phyloP scores from a whole-genome alignment of 345 rosid species.

The Anastatica hierochuntica region DNA sequence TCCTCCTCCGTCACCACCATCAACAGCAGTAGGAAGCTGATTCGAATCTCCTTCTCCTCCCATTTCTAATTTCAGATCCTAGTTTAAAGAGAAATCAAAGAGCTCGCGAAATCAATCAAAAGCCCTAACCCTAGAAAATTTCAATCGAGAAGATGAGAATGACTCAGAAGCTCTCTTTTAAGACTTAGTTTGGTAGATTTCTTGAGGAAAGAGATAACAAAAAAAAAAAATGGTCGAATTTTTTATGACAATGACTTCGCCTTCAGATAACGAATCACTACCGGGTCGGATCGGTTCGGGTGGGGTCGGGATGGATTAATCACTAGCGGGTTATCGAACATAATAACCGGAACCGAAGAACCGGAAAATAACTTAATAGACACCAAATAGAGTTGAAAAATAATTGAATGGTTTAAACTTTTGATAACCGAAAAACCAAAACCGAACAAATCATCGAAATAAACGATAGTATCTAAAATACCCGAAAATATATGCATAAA shows the following conservation, averaged over 20 bases:
- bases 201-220: conserved; percentile 17
- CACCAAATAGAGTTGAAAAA: no score
- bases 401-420: no score
- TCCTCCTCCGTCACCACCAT: background rate
- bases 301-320: no score
- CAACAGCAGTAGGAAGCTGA: conserved; percentile 22
- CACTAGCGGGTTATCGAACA: no score
- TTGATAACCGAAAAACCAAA: no score
- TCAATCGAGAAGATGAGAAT: background rate
- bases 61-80: conserved; percentile 2
- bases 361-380: no score
- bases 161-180: background rate
- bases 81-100: no score
- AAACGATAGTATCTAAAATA: no score
- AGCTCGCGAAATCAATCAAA: background rate
- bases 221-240: conserved; percentile 3
- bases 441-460: no score
- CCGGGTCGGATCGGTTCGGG: background rate
- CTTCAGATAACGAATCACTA: background rate
- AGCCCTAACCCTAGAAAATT: conserved; percentile 5
- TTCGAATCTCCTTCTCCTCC: conserved; percentile 63
- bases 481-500: no score
- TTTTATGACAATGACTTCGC: background rate
- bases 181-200: conserved; percentile 11
- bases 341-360: no score